phyloP scores from a whole-genome alignment of 176 grass and related monocot species.

The Typha latifolia region DNA sequence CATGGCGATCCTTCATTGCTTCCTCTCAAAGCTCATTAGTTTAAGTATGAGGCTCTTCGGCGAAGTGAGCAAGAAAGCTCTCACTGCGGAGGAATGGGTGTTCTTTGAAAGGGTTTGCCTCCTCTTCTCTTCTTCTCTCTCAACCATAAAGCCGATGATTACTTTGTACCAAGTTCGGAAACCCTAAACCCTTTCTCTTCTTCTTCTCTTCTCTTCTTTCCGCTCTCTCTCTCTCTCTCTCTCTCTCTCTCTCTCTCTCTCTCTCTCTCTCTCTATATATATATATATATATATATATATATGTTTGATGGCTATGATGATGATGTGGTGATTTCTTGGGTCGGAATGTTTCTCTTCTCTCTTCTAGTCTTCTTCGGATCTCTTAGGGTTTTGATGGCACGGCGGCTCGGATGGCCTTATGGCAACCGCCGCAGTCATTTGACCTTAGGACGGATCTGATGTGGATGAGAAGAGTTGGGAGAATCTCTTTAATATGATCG shows the following conservation, averaged over 20 bases:
- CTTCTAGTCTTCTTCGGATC: not conserved
- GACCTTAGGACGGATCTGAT: not conserved
- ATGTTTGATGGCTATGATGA: not conserved
- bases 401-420: not conserved
- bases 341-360: not conserved
- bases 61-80: not conserved
- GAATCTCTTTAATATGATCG: constrained; percentile 13
- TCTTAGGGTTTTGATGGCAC: not conserved
- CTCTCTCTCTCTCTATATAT: too few species aligned
- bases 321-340: not conserved
- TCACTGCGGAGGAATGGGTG: not conserved
- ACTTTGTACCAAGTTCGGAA: too few species aligned
- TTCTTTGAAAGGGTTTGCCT: not conserved
- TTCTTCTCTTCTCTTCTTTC: too few species aligned
- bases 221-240: too few species aligned
- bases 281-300: not conserved
- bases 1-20: too few species aligned
- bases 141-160: too few species aligned
- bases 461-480: not conserved
- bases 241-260: too few species aligned
- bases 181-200: not conserved
- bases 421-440: not conserved
- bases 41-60: constrained; percentile 23
- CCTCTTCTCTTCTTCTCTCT: not conserved
- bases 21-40: too few species aligned